phyloP scores from a whole-genome alignment of 2,329 filamentous ascomycete species.

The Leptographium wingfieldii region DNA sequence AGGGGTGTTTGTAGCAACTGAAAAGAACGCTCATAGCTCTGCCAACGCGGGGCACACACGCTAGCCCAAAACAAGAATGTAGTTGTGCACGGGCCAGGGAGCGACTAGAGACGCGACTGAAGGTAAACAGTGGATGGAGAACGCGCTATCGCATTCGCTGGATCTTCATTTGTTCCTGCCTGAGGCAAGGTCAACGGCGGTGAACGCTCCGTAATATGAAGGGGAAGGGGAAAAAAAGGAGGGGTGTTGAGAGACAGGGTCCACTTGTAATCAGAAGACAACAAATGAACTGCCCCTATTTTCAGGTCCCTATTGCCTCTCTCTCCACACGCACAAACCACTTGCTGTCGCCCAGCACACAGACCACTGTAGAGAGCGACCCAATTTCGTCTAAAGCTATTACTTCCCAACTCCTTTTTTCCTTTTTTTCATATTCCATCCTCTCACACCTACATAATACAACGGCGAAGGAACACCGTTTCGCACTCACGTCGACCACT shows the following conservation, averaged over 20 bases:
- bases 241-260: background rate
- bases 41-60: constrained; percentile 6
- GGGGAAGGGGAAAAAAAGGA: constrained; percentile 1
- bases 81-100: constrained; percentile 9
- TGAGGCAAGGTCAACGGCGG: constrained; percentile 5
- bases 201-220: background rate
- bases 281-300: constrained; percentile 1
- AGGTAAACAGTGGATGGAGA: constrained; percentile 4
- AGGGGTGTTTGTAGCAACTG: background rate
- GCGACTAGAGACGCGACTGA: constrained; percentile 6
- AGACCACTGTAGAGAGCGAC: background rate
- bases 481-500: background rate
- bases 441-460: background rate
- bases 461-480: background rate
- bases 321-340: background rate
- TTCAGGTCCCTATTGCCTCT: background rate
- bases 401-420: constrained; percentile 1
- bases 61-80: constrained; percentile 7
- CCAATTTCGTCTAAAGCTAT: constrained; percentile 1
- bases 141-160: constrained; percentile 7
- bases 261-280: constrained; percentile 5
- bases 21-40: background rate
- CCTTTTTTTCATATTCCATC: background rate
- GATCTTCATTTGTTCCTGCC: constrained; percentile 4
- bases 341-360: background rate